Evolutionary conservation across 768 basidiomycete genomes (phyloP), one percentile per base, ranked within the genome.

Genomic region (Tulasnella sp.): DNA sequence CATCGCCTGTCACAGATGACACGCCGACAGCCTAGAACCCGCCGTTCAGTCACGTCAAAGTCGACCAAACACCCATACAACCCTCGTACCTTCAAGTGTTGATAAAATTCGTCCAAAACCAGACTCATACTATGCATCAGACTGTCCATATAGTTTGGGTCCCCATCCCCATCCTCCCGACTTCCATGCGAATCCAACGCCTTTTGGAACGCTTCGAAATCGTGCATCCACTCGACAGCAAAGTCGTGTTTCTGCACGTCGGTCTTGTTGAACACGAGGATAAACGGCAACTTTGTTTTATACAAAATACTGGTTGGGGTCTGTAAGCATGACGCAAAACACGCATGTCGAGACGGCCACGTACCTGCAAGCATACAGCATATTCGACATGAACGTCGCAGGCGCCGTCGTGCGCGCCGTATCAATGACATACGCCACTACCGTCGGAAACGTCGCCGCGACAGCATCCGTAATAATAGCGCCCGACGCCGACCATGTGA

Each of bases 101-200:
- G 89, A 71, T 99, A 99, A 64, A 99, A 99, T 66, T 98, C 96
- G 65, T 99, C 96, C 52, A 99, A 71, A 6, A 99, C 94, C 51
- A 99, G 70, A 67, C 93, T 92, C 96, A 99, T 98, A 67, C 88
- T 91, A 62, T 94, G 91, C 94, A 98, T 99, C 62, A 99, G 73
- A 67, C 90, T 93, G 67, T 89, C 93, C 92, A 97, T 96, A 69
- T 97, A 98, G 37, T 86, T 92, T 46, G 89, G 87, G 66, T 94
- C 96, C 49, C 88, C 92, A 61, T 92, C 84, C 4, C 82, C 75
- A 14, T 62, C 61, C 36, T 62, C 43, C 41, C 61, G 75, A 23
- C 77, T 77, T 9, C 80, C 79, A 64, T 86, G 82, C 1, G 82
- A 73, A 2, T 84, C 80, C 53, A 99, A 71, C 1, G 93, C 94